phyloP scores from a whole-genome alignment of 805 yeast genomes.

The Hanseniaspora lindneri region DNA sequence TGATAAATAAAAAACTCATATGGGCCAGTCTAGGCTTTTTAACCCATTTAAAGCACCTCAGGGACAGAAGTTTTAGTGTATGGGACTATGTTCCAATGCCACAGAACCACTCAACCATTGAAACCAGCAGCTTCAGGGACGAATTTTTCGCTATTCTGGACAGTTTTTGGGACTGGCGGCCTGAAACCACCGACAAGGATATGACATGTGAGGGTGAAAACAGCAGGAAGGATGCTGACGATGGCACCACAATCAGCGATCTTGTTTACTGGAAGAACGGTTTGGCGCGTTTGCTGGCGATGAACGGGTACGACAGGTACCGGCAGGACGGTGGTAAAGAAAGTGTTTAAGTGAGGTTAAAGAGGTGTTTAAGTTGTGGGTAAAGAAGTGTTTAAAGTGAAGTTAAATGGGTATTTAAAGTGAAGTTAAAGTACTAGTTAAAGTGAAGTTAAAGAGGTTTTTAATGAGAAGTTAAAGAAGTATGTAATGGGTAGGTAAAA shows the following conservation, averaged over 20 bases:
- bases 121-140: constrained; percentile 4
- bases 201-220: neutral
- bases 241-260: constrained; percentile 3
- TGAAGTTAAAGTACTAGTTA: no score
- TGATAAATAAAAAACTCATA: constrained; percentile 3
- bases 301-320: constrained; percentile 9
- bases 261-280: constrained; percentile 11
- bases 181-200: constrained; percentile 6
- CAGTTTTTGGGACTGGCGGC: constrained; percentile 14
- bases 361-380: no score
- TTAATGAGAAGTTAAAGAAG: no score
- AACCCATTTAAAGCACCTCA: neutral
- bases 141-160: constrained; percentile 29
- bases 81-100: neutral
- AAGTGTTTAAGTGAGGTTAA: no score
- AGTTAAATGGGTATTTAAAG: no score
- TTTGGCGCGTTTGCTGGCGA: neutral
- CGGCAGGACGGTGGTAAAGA: no score
- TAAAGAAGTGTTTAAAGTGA: no score
- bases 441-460: no score
- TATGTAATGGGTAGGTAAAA: no score
- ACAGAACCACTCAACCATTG: neutral
- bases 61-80: neutral
- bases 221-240: neutral
- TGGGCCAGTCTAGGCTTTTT: constrained; percentile 11